These are phyloP conservation scores for Hansenula lynferdii DNA, from an alignment of 1,139 yeast genomes.

Conservation along the genomic window DNA sequence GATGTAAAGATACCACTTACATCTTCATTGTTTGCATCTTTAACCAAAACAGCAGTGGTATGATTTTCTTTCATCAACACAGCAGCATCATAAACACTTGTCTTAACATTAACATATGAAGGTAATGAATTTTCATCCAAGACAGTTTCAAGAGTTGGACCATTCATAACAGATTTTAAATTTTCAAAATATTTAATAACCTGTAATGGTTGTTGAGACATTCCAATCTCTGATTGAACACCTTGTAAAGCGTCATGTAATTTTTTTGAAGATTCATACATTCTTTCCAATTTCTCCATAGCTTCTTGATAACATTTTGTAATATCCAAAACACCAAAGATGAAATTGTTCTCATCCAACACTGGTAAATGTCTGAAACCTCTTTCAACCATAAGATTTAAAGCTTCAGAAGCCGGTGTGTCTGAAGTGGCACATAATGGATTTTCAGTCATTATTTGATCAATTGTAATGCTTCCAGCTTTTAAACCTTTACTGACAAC, in stretches of 20 bases:
- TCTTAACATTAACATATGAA: conserved; percentile 63
- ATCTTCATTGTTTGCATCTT: conserved; percentile 53
- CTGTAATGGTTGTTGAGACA: conserved; percentile 63
- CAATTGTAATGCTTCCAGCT: conserved; percentile 61
- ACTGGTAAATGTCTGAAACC: conserved; percentile 89
- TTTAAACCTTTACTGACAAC: conserved; percentile 68
- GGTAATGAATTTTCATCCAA: conserved; percentile 60
- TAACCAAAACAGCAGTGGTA: conserved; percentile 82
- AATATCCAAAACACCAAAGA: conserved; percentile 82
- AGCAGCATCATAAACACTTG: conserved; percentile 77
- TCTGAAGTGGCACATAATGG: conserved; percentile 73
- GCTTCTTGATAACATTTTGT: conserved; percentile 89
- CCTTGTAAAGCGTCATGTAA: conserved; percentile 81
- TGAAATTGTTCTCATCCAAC: conserved; percentile 61
- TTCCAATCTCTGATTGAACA: conserved; percentile 68
- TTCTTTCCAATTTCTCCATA: conserved; percentile 81
- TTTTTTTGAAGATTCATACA: conserved; percentile 71
- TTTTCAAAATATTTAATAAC: conserved; percentile 74
- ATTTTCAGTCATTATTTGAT: conserved; percentile 79
- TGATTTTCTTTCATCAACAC: conserved; percentile 69
- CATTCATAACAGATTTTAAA: conserved; percentile 64
- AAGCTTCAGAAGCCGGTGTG: conserved; percentile 79
- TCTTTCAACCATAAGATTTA: conserved; percentile 72
- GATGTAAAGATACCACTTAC: conserved; percentile 87
- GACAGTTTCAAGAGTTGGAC: conserved; percentile 70